These are phyloP conservation scores for Populus pruinosa DNA, from an alignment of 345 rosid species.

Conservation along the genomic window DNA sequence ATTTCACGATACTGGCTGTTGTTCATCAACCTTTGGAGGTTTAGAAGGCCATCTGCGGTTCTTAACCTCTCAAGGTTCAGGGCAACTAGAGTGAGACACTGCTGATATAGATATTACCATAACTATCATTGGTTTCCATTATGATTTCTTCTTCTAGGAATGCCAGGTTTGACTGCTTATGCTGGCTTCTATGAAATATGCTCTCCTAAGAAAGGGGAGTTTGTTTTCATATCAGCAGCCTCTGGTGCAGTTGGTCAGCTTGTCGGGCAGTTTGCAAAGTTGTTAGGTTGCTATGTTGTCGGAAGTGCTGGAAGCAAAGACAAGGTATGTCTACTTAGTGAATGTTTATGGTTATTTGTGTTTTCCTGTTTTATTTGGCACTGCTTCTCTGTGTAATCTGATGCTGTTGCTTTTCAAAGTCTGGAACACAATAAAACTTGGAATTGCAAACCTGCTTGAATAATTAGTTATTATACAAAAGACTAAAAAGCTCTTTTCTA, in stretches of 20 bases:
- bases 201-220: conserved; percentile 29
- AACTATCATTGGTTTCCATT: not conserved
- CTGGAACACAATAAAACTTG: too few relatives aligned
- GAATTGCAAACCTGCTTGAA: too few relatives aligned
- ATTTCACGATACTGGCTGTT: too few relatives aligned
- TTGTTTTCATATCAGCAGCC: conserved; percentile 11
- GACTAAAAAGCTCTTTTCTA: too few relatives aligned
- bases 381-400: conserved; percentile 24
- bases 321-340: conserved; percentile 16
- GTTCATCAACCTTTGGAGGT: too few relatives aligned
- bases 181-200: conserved; percentile 32
- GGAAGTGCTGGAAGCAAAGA: conserved; percentile 19
- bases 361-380: conserved; percentile 31
- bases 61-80: too few relatives aligned
- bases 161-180: conserved; percentile 39
- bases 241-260: conserved; percentile 23
- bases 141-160: conserved; percentile 14
- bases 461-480: too few relatives aligned
- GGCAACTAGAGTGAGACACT: not conserved
- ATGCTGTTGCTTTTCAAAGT: too few relatives aligned
- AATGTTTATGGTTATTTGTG: too few relatives aligned
- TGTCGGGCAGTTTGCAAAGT: conserved; percentile 19
- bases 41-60: too few relatives aligned
- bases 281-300: conserved; percentile 16
- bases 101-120: not conserved